Conservation (phyloP, 805 yeast species). For the Sugiyamaella floridensis region DNA sequence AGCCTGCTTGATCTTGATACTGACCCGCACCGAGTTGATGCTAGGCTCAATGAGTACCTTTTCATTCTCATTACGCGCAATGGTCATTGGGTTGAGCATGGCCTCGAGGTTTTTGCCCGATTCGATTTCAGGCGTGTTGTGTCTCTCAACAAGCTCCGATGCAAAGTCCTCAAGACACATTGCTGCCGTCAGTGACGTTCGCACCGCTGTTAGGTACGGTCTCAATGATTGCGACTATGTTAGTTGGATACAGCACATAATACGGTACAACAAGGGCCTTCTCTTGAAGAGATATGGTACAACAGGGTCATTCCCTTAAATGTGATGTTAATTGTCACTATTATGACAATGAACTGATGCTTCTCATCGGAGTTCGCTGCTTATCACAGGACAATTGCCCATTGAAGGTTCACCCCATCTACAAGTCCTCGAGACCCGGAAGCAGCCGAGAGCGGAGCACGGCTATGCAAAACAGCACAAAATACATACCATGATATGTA, state of each 20-base stretch:
- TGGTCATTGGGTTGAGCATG: constrained; percentile 77
- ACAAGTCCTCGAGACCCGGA: background rate
- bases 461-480: background rate
- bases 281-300: no score
- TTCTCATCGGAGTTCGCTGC: background rate
- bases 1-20: constrained; percentile 91
- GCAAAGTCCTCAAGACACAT: constrained; percentile 88
- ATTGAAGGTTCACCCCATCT: background rate
- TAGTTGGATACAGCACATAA: background rate
- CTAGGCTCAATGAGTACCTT: constrained; percentile 88
- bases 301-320: no score
- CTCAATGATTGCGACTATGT: constrained; percentile 88
- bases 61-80: constrained; percentile 91
- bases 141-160: constrained; percentile 93
- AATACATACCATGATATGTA: background rate
- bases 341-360: background rate
- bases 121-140: constrained; percentile 94
- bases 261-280: no score
- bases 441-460: background rate
- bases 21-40: constrained; percentile 84
- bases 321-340: no score
- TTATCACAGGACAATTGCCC: background rate
- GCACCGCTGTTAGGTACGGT: constrained; percentile 90
- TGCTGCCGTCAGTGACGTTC: constrained; percentile 89
- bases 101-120: constrained; percentile 77